Percentiles rank a stretch among this genome's conserved stretches.
Conservation (phyloP, 2,329 filamentous ascomycete genomes). For the Colletotrichum sp. region DNA sequence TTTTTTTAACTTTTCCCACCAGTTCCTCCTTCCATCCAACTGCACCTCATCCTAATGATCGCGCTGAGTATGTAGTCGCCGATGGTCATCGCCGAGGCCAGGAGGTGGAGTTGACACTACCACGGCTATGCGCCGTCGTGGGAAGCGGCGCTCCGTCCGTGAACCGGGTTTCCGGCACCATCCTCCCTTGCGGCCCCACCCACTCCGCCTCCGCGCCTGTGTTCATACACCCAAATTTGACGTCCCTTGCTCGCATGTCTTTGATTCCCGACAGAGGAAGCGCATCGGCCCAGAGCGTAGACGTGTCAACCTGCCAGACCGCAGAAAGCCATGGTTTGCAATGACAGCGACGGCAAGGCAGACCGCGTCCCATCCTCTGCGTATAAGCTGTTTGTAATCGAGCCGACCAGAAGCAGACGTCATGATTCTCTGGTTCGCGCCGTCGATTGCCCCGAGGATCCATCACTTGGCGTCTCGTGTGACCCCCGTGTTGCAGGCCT, state of each 20-base stretch:
- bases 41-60: neutral
- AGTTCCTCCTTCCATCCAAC: neutral
- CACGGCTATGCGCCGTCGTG: neutral
- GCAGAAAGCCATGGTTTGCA: neutral
- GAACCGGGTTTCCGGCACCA: neutral
- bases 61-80: no score
- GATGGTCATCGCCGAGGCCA: neutral
- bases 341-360: neutral
- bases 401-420: neutral
- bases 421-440: neutral
- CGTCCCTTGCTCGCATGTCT: neutral
- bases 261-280: neutral
- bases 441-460: neutral
- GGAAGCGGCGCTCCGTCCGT: neutral
- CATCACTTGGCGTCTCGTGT: neutral
- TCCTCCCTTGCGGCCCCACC: slow-evolving; percentile 6
- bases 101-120: no score
- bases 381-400: neutral
- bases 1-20: neutral
- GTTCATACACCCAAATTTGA: neutral
- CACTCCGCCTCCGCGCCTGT: neutral
- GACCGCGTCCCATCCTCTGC: neutral
- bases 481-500: slow-evolving; percentile 1
- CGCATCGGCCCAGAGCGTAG: neutral
- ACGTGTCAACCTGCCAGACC: neutral